Conservation (phyloP, 495 filamentous ascomycete species). For the Aspergillus mulundensis region DNA sequence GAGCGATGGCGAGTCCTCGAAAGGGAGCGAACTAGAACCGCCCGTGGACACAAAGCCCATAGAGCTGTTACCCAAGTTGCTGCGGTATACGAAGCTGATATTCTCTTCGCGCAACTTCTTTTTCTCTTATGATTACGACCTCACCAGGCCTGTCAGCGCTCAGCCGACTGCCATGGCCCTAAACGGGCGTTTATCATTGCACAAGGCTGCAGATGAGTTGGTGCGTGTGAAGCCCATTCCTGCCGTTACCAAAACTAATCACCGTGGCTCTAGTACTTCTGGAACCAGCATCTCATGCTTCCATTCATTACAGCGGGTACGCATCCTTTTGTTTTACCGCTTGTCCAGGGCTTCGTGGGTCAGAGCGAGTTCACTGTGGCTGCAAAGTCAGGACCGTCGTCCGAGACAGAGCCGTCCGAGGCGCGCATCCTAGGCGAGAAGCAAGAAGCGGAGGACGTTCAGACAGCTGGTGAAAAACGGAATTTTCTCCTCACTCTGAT, state of each 20-base stretch:
- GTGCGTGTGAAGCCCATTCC: slow-evolving; percentile 34
- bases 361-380: slow-evolving; percentile 73
- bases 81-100: slow-evolving; percentile 75
- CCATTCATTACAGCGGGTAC: slow-evolving; percentile 67
- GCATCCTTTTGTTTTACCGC: slow-evolving; percentile 64
- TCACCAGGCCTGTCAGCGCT: slow-evolving; percentile 62
- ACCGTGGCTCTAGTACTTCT: slow-evolving; percentile 62
- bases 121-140: slow-evolving; percentile 88
- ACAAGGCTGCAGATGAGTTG: slow-evolving; percentile 68
- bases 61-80: slow-evolving; percentile 73
- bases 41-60: slow-evolving; percentile 24
- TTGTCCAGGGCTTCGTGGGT: slow-evolving; percentile 94
- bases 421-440: slow-evolving; percentile 31
- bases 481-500: slow-evolving; percentile 78
- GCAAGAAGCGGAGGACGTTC: slow-evolving; percentile 23
- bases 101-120: slow-evolving; percentile 83
- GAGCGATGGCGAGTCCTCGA: slow-evolving; percentile 25
- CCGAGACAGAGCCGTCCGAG: slow-evolving; percentile 19
- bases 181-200: slow-evolving; percentile 53
- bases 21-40: slow-evolving; percentile 29
- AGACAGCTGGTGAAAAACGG: slow-evolving; percentile 28
- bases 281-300: slow-evolving; percentile 74
- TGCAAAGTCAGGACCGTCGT: slow-evolving; percentile 18
- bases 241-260: slow-evolving; percentile 14
- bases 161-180: slow-evolving; percentile 28